Conservation (phyloP, 768 basidiomycete genomes). For the Nevesoporus exiguus region DNA sequence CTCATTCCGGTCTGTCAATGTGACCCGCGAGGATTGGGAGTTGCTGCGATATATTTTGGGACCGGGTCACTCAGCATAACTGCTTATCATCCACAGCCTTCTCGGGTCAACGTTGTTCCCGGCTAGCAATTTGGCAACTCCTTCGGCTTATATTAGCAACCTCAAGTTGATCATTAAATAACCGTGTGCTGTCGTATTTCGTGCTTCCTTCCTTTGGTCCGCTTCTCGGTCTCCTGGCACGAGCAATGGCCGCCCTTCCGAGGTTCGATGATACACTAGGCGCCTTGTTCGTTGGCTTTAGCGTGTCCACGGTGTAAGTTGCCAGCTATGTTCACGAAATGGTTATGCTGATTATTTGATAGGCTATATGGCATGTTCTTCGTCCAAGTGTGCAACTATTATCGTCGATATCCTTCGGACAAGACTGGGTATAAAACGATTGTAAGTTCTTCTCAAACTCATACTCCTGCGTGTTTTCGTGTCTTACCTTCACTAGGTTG, state of each 20-base stretch:
- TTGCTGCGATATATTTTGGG: background rate
- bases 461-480: background rate
- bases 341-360: slow-evolving; percentile 25
- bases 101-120: slow-evolving; percentile 7
- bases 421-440: slow-evolving; percentile 45
- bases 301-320: slow-evolving; percentile 41
- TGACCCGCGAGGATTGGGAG: background rate
- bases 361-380: slow-evolving; percentile 51
- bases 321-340: background rate
- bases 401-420: slow-evolving; percentile 53
- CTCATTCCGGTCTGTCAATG: background rate
- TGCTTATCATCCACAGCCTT: slow-evolving; percentile 3
- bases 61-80: background rate
- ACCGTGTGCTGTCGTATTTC: background rate
- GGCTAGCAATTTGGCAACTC: background rate
- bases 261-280: slow-evolving; percentile 52
- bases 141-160: slow-evolving; percentile 10
- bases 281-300: slow-evolving; percentile 57
- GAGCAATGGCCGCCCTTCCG: slow-evolving; percentile 16
- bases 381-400: slow-evolving; percentile 54
- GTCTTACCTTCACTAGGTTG: slow-evolving; percentile 25
- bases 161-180: background rate
- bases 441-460: slow-evolving; percentile 37
- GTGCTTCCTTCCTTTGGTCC: background rate
- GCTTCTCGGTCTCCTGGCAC: background rate